Evolutionary conservation across 805 yeast genomes (phyloP), one percentile per base, ranked within the genome.

Genomic region (Metschnikowia reukaufii): DNA sequence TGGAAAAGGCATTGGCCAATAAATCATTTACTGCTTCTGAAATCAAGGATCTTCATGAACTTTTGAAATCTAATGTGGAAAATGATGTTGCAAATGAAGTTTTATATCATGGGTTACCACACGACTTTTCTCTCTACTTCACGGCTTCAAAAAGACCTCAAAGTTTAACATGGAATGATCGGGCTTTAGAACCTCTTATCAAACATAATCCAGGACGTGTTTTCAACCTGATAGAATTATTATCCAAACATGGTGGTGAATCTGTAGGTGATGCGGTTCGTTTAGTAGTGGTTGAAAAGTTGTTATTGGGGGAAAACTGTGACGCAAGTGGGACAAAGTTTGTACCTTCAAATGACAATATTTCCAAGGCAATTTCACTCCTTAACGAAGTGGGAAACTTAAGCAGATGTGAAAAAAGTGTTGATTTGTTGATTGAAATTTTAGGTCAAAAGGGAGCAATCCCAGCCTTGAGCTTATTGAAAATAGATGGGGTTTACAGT

Each of bases 191-290:
- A 10, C 38, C 54, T 2, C 50, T 56, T 21, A 45, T 56, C 10
- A 16, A 59, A 27, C 50, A 65, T 34, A 81, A 81, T 51, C 82
- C 83, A 2, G 84, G 83, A 10, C 64, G 85, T 46, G 83, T 74
- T 1, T 63, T 64, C 41, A 61, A 69, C n/a, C 71, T 81, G 15
- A 70, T 76, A 73, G 82, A 79, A 42, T 54, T 79, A 9, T 72
- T 72, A 44, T 52, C 61, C 9, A 66, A 66, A 38, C 67, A 62
- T 35, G 46, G 55, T 2, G 33, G 50, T 6, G 41, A 42, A 2
- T 49, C 45, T 4, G 52, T 51, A 3, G 59, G 67, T 36, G 61
- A 54, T 0, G 58, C 67, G 4, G 44, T 61, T 9, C 49, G 68
- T 12, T 36, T 48, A 1, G 50, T 59, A 4, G 63, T 74, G 3